Evolutionary conservation across 1,139 yeast genomes (phyloP).

Genomic region (Kodamaea ohmeri): DNA sequence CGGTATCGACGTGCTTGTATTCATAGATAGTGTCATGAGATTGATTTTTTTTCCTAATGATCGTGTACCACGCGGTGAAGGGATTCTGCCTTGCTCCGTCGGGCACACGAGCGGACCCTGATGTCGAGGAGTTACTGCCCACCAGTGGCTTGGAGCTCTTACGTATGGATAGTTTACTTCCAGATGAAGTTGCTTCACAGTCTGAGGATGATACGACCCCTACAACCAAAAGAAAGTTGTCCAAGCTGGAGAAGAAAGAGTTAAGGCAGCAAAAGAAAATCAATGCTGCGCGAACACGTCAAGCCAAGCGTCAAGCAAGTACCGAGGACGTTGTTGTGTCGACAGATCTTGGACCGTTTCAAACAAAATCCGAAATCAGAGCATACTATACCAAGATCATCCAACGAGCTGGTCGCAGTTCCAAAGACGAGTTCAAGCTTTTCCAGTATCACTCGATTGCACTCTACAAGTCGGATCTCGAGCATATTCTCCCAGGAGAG

Average conservation of each 20-base stretch:
- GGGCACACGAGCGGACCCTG: background rate
- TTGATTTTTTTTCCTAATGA: slow-evolving; percentile 6
- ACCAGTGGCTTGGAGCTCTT: slow-evolving; percentile 35
- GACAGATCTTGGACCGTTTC: slow-evolving; percentile 20
- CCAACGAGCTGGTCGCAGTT: slow-evolving; percentile 12
- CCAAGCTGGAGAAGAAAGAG: slow-evolving; percentile 30
- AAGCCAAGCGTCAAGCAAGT: slow-evolving; percentile 20
- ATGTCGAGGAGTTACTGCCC: slow-evolving; percentile 2
- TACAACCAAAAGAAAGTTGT: slow-evolving; percentile 19
- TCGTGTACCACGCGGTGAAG: slow-evolving; percentile 13
- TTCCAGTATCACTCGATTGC: slow-evolving; percentile 43
- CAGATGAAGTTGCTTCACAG: slow-evolving; percentile 12
- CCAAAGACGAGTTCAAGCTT: slow-evolving; percentile 25
- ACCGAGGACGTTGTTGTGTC: background rate
- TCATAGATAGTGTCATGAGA: slow-evolving; percentile 2
- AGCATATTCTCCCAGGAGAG: slow-evolving; percentile 48
- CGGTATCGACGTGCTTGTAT: too few species aligned
- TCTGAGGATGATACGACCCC: slow-evolving; percentile 9
- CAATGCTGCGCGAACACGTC: slow-evolving; percentile 23
- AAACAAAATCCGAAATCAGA: slow-evolving; percentile 25
- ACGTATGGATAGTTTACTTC: slow-evolving; percentile 24
- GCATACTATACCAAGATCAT: slow-evolving; percentile 18
- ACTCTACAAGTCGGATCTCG: slow-evolving; percentile 37
- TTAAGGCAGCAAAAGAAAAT: slow-evolving; percentile 31
- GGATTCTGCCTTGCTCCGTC: slow-evolving; percentile 17